A percentile compares a stretch with the other conserved stretches of the same genome.
phyloP scores from a whole-genome alignment of 352 stramenopile species.

The Globisporangium orthogonon region DNA sequence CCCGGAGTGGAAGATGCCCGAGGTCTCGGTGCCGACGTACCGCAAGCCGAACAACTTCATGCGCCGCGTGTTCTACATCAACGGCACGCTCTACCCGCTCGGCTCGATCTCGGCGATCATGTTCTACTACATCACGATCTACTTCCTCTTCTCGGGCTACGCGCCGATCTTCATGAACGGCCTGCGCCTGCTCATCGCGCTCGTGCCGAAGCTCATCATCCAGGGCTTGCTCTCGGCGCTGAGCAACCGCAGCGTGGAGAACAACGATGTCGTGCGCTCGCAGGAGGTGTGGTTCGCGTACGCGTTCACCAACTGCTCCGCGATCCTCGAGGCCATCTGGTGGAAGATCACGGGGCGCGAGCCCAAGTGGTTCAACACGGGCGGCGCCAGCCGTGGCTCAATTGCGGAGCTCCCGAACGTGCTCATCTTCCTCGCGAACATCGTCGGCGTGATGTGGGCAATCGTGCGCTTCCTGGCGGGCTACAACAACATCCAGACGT shows the following conservation, averaged over 20 bases:
- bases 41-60: slow-evolving; percentile 80
- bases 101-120: slow-evolving; percentile 69
- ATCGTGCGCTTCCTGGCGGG: slow-evolving; percentile 75
- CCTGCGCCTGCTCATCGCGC: slow-evolving; percentile 50
- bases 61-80: slow-evolving; percentile 81
- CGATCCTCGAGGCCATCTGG: slow-evolving; percentile 67
- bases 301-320: slow-evolving; percentile 74
- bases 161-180: slow-evolving; percentile 76
- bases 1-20: slow-evolving; percentile 71
- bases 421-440: slow-evolving; percentile 66
- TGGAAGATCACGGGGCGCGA: slow-evolving; percentile 81
- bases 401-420: slow-evolving; percentile 78
- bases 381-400: slow-evolving; percentile 51
- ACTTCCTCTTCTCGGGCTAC: slow-evolving; percentile 84
- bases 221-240: slow-evolving; percentile 66
- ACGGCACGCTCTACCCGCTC: slow-evolving; percentile 76
- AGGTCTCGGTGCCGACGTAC: slow-evolving; percentile 70
- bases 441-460: slow-evolving; percentile 74
- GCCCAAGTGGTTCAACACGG: slow-evolving; percentile 64
- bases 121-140: slow-evolving; percentile 83
- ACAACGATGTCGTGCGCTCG: slow-evolving; percentile 74
- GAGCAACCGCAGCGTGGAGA: slow-evolving; percentile 72
- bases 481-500: slow-evolving; percentile 64
- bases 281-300: slow-evolving; percentile 81
- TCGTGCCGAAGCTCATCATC: slow-evolving; percentile 74